phyloP scores from a whole-genome alignment of 352 stramenopile species.

The Globisporangium rhizosaccharum region DNA sequence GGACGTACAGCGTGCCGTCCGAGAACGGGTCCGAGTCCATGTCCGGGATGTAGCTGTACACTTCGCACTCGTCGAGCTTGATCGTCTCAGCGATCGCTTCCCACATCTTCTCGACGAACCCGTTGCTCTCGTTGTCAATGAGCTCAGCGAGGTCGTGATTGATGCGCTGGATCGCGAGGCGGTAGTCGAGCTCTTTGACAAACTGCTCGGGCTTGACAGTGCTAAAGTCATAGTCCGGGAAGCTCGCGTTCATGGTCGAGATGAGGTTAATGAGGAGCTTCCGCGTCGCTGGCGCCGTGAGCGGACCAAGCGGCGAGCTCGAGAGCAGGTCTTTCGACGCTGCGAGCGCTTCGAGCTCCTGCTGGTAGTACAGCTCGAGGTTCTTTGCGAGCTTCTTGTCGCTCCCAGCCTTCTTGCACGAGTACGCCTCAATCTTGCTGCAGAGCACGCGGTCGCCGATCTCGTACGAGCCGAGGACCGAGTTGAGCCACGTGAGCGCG shows the following conservation, averaged over 20 bases:
- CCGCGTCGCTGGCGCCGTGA: conserved; percentile 69
- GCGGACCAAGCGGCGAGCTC: conserved; percentile 72
- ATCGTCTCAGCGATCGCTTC: conserved; percentile 87
- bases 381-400: conserved; percentile 90
- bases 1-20: conserved; percentile 78
- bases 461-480: conserved; percentile 79
- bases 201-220: conserved; percentile 88
- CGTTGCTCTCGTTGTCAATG: conserved; percentile 96
- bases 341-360: conserved; percentile 53
- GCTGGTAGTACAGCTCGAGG: conserved; percentile 85
- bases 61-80: conserved; percentile 85
- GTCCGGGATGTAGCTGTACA: conserved; percentile 93
- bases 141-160: conserved; percentile 86
- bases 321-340: conserved; percentile 42
- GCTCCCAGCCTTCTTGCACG: conserved; percentile 89
- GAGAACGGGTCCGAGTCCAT: conserved; percentile 92
- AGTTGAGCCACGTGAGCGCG: conserved; percentile 87
- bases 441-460: conserved; percentile 85
- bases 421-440: conserved; percentile 89
- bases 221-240: conserved; percentile 93
- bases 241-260: conserved; percentile 92
- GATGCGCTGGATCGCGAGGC: conserved; percentile 82
- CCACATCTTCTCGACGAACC: conserved; percentile 99
- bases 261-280: conserved; percentile 93
- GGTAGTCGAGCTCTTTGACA: conserved; percentile 79